Percentiles rank a stretch among this genome's conserved stretches.
These are phyloP conservation scores for Trichoderma sp. DNA, from an alignment of 2,329 filamentous ascomycete genomes.

Conservation along the genomic window DNA sequence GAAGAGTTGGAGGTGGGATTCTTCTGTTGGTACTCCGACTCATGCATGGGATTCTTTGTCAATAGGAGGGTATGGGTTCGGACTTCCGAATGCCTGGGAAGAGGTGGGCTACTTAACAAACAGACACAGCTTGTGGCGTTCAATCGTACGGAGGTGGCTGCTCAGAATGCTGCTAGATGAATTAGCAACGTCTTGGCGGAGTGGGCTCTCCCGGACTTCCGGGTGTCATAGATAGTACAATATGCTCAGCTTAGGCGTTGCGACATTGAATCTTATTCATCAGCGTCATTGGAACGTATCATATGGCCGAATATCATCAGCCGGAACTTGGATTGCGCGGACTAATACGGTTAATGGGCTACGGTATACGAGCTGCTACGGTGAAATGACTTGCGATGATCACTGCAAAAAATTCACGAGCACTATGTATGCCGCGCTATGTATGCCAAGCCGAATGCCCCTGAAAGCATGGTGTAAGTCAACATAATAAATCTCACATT, in stretches of 20 bases:
- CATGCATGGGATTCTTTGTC: background rate
- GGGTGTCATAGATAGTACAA: background rate
- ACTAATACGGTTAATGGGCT: background rate
- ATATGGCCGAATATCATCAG: background rate
- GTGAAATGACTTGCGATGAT: background rate
- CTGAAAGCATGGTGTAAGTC: background rate
- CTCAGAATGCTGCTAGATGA: background rate
- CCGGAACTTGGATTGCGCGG: background rate
- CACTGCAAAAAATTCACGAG: background rate
- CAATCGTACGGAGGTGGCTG: background rate
- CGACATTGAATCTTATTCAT: background rate
- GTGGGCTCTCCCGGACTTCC: background rate
- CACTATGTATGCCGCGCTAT: too few relatives aligned
- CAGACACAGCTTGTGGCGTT: background rate
- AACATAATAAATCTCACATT: background rate
- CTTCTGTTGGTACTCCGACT: background rate
- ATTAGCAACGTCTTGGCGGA: background rate
- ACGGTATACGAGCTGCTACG: background rate
- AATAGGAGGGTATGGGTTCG: background rate
- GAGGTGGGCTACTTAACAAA: background rate
- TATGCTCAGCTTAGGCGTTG: background rate
- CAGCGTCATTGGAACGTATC: too few relatives aligned
- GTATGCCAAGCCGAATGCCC: background rate
- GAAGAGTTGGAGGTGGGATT: background rate
- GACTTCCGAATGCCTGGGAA: background rate